Conservation (phyloP, 116 monocot genomes). For the Zostera marina region DNA sequence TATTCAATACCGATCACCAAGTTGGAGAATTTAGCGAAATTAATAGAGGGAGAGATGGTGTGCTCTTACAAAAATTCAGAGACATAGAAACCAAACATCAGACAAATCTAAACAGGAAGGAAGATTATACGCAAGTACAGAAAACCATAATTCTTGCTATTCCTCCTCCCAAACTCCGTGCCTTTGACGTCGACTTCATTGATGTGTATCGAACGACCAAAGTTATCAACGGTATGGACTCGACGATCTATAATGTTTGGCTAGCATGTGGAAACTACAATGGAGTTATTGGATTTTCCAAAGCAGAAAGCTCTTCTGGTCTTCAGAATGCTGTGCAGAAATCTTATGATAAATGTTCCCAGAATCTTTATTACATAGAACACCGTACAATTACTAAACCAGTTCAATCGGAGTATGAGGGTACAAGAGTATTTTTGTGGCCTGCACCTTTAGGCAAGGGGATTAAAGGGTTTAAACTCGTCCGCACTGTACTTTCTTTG, state of each 20-base stretch:
- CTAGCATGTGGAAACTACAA: conserved; percentile 16
- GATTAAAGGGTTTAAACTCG: conserved; percentile 50
- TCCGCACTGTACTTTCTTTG: conserved; percentile 60
- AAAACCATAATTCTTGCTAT: not conserved
- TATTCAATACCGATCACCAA: not conserved
- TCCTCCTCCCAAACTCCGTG: not conserved
- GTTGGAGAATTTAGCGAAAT: not conserved
- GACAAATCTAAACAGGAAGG: not conserved
- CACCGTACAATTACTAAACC: conserved; percentile 90
- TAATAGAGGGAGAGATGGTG: not conserved
- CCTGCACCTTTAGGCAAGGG: conserved; percentile 64
- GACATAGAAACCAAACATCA: conserved; percentile 5
- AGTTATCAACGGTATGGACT: not conserved
- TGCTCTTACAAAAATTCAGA: not conserved
- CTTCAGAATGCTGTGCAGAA: conserved; percentile 5
- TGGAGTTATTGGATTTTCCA: conserved; percentile 10
- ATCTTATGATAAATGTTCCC: conserved; percentile 88
- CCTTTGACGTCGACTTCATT: conserved; percentile 2
- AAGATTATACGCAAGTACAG: not conserved
- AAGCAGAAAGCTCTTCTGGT: conserved; percentile 6
- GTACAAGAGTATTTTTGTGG: conserved; percentile 80
- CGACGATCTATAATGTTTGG: conserved; percentile 4
- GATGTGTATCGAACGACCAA: conserved; percentile 1
- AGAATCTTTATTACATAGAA: conserved; percentile 91
- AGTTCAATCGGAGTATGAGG: conserved; percentile 64